These are phyloP conservation scores for Chrysosporium queenslandicum DNA, from an alignment of 2,329 filamentous ascomycete species.

Conservation along the genomic window DNA sequence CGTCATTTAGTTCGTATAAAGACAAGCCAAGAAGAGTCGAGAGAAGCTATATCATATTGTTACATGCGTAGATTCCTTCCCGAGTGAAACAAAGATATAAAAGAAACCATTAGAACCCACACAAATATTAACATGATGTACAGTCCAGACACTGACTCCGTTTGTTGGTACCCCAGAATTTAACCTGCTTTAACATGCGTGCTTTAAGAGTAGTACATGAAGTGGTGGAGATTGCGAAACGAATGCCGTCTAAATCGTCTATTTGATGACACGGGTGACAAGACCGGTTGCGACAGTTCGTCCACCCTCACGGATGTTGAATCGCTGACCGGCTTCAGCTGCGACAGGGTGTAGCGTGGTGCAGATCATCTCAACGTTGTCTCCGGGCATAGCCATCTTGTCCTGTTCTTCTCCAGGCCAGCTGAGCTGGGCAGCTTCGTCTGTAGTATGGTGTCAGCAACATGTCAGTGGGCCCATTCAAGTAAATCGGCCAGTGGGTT, in stretches of 20 bases:
- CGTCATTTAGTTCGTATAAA: neutral
- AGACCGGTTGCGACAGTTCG: slow-evolving; percentile 77
- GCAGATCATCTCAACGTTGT: slow-evolving; percentile 97
- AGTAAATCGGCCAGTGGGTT: no score
- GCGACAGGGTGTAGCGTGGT: slow-evolving; percentile 76
- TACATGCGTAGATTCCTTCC: slow-evolving; percentile 9
- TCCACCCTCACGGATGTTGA: slow-evolving; percentile 97
- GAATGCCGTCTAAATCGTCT: slow-evolving; percentile 23
- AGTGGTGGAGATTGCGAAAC: neutral
- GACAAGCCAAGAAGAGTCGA: slow-evolving; percentile 12
- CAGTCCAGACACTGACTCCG: slow-evolving; percentile 16
- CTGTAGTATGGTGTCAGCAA: slow-evolving; percentile 24
- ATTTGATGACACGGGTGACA: slow-evolving; percentile 59
- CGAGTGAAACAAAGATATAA: neutral
- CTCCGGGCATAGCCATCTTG: slow-evolving; percentile 93
- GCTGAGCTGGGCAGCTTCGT: slow-evolving; percentile 62
- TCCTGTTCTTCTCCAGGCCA: slow-evolving; percentile 73
- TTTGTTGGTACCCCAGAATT: slow-evolving; percentile 13
- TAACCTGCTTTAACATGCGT: slow-evolving; percentile 7
- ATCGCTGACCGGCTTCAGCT: slow-evolving; percentile 82
- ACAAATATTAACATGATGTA: slow-evolving; percentile 12
- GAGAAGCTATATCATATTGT: slow-evolving; percentile 16
- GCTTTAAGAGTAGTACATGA: slow-evolving; percentile 8
- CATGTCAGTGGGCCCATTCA: neutral
- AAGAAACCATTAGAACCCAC: slow-evolving; percentile 11